Base-by-base conservation (phyloP, 805 yeast species). In the Debaryomyces prosopidis region DNA sequence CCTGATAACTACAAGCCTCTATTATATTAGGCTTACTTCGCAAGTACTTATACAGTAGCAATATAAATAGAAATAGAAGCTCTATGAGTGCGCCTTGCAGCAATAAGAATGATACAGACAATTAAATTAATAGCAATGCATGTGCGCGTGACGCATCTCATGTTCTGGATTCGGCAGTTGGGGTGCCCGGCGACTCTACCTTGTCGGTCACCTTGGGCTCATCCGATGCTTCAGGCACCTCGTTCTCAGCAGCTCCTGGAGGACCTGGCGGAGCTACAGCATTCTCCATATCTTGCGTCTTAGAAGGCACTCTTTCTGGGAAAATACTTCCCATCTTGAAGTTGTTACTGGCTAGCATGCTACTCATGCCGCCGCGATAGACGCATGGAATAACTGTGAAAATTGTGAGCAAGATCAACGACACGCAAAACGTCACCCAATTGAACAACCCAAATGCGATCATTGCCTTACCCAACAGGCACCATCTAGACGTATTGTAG, bases 391-490 rank as follows among this genome's bases (percentile, higher is more conserved):
- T 45, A 17, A 56, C 46, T 7, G 58, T 44, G 43, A 39, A 59
- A 14, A 49, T 16, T 2, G 52, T 43, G 16, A 53, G 28, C 31
- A 56, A 46, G 5, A 42, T 50, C 32, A 62, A 53, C 7, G 62
- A 36, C 9, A 49, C 51, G 9, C 43, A 40, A 23, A 53, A 58
- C 38, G 57, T 43, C 7, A 60, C 12, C 63, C 63, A 62, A 12
- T 46, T 39, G 23, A 62, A 17, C 20, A 59, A 46, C 0, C 55
- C 52, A 44, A 58, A 48, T 5, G 60, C 59, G 39, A 59, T 52
- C 6, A 49, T 23, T 2, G 61, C 64, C 46, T 60, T 59, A 12
- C 59, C 59, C 4, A 52, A 28, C 26, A 36, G 39, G 44, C 66
- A 62, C 45, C 50, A 45, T n/a, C 10, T 23, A 14, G 8, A 14